Evolutionary conservation across 768 basidiomycete species (phyloP), one percentile per base, ranked within the genome.

Genomic region (Phanerodontia chrysosporium): DNA sequence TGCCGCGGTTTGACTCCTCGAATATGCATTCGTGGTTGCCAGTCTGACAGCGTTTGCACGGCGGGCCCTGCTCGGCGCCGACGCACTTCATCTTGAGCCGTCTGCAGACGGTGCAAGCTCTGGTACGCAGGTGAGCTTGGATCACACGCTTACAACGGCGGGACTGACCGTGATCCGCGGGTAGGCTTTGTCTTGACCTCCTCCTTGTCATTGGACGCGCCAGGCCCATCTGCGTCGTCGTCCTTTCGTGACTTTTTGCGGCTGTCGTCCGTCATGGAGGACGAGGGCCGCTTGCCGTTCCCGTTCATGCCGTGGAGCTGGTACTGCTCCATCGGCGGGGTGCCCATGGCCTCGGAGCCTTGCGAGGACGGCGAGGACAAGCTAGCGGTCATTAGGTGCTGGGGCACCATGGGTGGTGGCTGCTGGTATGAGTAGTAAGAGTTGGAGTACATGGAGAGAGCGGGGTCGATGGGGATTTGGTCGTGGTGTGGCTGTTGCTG

Each of bases 1-100:
- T 96, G 44, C 97, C 97, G 49, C 97, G 83, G 70, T 98, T 95
- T 1, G 90, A 93, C 71, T 98, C 96, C 75, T 98, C 95, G 63
- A 99, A 98, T 45, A 97, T 83, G 68, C 97, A 99, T 65, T 96
- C 92, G 67, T 95, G 90, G 64, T 83, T 83, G 21, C 90, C 87
- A 0, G 84, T 67, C 48, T 76, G 73, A 66, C 94, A 97, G 22
- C 94, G 87, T 67, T 94, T 95, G 76, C 94, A 97, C 0, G 94
- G 92, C 0, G 90, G 90, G 0, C 93, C 94, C 42, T 93, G 83
- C 71, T 95, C 94, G 2, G 90, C 92, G 32, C 90, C 90, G 8
- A 92, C 89, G 58, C 92, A 95, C 68, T 92, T 95, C 93, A 92
- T 95, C 75, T 95, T 95, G 30, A 95, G 80, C 25, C 92, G 87